A percentile compares a stretch with the other conserved stretches of the same genome.
These are phyloP conservation scores for Nasturtium officinale DNA, from an alignment of 345 rosid genomes.

Conservation along the genomic window DNA sequence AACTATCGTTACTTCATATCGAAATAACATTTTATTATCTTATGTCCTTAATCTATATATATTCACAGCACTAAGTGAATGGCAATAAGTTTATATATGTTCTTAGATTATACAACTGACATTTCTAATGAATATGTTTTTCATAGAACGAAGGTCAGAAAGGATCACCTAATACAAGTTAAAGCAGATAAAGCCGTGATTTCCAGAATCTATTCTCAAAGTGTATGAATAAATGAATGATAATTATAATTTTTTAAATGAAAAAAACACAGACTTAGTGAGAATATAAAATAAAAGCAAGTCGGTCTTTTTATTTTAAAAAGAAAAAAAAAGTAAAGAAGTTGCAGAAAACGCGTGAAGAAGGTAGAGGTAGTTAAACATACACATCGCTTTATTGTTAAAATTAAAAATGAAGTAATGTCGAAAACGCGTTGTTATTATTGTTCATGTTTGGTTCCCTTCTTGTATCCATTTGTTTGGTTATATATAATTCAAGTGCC, in stretches of 20 bases:
- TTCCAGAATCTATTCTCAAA: conserved; percentile 10
- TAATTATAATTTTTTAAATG: background rate
- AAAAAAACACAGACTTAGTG: conserved; percentile 3
- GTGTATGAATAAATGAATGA: conserved; percentile 11
- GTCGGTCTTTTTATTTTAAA: background rate
- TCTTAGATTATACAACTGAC: background rate
- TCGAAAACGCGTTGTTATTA: conserved; percentile 47
- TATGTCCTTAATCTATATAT: background rate
- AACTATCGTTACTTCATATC: too few species aligned
- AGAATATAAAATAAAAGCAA: background rate
- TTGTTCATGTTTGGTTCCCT: conserved; percentile 40
- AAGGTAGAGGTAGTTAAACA: conserved; percentile 35
- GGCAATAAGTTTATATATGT: background rate
- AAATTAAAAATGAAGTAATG: conserved; percentile 37
- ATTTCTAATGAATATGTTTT: background rate
- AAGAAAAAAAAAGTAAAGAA: conserved; percentile 14
- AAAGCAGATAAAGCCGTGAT: conserved; percentile 15
- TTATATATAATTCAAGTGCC: background rate
- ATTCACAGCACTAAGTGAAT: background rate
- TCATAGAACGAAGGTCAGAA: background rate
- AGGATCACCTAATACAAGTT: background rate
- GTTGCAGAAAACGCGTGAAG: conserved; percentile 46
- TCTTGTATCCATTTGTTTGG: conserved; percentile 33
- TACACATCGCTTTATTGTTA: conserved; percentile 27
- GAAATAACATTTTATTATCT: background rate